phyloP scores from a whole-genome alignment of 805 yeast genomes.

The Candida insectalens region DNA sequence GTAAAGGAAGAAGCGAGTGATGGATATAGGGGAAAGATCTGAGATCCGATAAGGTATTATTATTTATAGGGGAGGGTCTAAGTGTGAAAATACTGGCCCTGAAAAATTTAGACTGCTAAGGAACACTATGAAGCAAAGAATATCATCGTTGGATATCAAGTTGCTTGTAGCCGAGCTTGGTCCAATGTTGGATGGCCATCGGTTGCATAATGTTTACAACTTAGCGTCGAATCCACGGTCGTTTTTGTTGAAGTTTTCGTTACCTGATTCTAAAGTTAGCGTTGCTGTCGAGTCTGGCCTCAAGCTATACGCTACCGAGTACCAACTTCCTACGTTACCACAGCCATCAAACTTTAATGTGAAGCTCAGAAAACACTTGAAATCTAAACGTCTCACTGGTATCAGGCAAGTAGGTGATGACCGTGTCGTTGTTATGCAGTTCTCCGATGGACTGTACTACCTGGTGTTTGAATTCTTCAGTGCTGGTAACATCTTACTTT shows the following conservation, averaged over 20 bases:
- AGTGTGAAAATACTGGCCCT: no score
- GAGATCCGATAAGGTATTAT: no score
- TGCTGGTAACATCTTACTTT: conserved; percentile 80
- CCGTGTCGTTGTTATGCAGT: conserved; percentile 74
- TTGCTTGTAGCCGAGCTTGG: conserved; percentile 60
- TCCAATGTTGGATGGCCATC: conserved; percentile 44
- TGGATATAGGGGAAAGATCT: neutral
- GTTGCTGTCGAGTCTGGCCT: conserved; percentile 82
- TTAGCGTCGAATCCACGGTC: conserved; percentile 62
- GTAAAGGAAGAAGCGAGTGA: neutral
- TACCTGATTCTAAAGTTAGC: conserved; percentile 72
- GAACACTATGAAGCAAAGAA: conserved; percentile 55
- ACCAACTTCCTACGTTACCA: conserved; percentile 70
- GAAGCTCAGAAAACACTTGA: conserved; percentile 79
- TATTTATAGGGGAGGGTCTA: no score
- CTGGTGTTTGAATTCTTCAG: conserved; percentile 87
- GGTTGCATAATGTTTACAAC: conserved; percentile 82
- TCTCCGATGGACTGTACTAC: conserved; percentile 71
- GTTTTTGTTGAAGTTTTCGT: conserved; percentile 67
- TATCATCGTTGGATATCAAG: conserved; percentile 75
- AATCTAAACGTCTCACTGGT: conserved; percentile 65
- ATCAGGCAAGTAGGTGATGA: conserved; percentile 71
- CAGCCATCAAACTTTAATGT: conserved; percentile 80
- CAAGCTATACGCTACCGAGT: conserved; percentile 68
- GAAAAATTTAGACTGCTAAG: no score